Base-by-base conservation (phyloP, 192 early-diverging fungal species). In the Hyaloraphidium curvatum region DNA sequence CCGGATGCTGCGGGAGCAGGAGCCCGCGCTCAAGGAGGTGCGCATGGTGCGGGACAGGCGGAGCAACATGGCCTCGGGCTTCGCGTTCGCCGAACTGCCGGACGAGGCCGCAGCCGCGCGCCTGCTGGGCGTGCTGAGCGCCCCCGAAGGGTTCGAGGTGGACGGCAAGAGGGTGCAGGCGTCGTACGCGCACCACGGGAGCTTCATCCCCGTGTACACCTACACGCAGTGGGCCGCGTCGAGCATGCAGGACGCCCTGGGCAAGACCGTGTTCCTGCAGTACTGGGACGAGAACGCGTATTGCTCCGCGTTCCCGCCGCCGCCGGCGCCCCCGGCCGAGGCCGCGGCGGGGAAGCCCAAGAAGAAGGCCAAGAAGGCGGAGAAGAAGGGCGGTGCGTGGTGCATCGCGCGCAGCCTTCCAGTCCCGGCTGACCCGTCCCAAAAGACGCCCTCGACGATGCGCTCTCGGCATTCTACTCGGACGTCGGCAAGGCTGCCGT, bases 271-370 rank as follows among this genome's bases (percentile, higher is more conserved):
- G 21, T 70, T 61, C 30, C 37, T 55, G 30, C 59, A 67, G 22
- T 83, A 83, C 54, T 74, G 81, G 69, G 81, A 83, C 59, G 65
- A 75, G 30, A 62, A 68, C 22, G 72, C 79, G 13, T 83, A 75
- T 43, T 60, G 68, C 5, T 67, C 60, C n/a, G 66, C 58, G 4
- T 72, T 65, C 21, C 54, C 54, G 33, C 17, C 19, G 11, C 21
- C 40, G 33, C 54, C 54, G 33, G 54, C 27, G 50, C 30, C 27
- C 21, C 14, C 43, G 43, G 25, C 5, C 4, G 43, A 11, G 19
- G 43, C 14, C 50, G 9, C 35, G 51, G 7, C 30, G 52, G 37
- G 29, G 9, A 63, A 22, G 48, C 54, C 59, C 16, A 27, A 60
- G 19, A 58, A 58, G 39, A 59, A 50, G 40, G n/a, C n/a, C n/a